phyloP scores from a whole-genome alignment of 495 filamentous ascomycete genomes.

The Tricharina praecox region DNA sequence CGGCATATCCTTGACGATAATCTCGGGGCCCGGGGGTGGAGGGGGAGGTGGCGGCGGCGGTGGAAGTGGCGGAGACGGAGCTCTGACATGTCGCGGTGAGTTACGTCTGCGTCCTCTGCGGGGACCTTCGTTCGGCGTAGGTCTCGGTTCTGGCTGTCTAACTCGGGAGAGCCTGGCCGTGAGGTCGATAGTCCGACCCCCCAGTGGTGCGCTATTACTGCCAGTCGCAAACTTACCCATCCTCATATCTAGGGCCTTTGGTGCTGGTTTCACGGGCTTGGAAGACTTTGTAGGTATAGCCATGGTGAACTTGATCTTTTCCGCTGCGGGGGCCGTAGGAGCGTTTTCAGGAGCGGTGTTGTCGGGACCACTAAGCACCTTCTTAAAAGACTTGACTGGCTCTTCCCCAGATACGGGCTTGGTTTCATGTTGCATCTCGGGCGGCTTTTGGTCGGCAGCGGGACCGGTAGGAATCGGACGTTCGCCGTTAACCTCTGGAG shows the following conservation, averaged over 20 bases:
- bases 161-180: neutral
- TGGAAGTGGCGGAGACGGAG: too few species aligned
- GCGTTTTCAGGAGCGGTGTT: neutral
- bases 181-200: constrained; percentile 9
- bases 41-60: constrained; percentile 10
- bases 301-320: constrained; percentile 17
- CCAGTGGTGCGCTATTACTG: constrained; percentile 21
- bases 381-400: constrained; percentile 17
- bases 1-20: constrained; percentile 18
- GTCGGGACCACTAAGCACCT: neutral
- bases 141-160: neutral
- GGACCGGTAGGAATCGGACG: neutral
- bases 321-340: neutral
- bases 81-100: too few species aligned
- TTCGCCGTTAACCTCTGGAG: constrained; percentile 1
- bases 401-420: constrained; percentile 11
- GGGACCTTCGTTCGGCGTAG: neutral
- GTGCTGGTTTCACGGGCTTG: constrained; percentile 17
- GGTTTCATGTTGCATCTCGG: constrained; percentile 22
- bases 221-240: constrained; percentile 12
- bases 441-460: constrained; percentile 4
- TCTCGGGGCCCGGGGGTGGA: constrained; percentile 8
- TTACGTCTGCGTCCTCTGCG: constrained; percentile 3
- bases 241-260: constrained; percentile 17
- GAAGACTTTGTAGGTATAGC: constrained; percentile 12